Evolutionary conservation across 345 rosid species (phyloP), one percentile per base, ranked within the genome.

Genomic region (Hypericum perforatum): DNA sequence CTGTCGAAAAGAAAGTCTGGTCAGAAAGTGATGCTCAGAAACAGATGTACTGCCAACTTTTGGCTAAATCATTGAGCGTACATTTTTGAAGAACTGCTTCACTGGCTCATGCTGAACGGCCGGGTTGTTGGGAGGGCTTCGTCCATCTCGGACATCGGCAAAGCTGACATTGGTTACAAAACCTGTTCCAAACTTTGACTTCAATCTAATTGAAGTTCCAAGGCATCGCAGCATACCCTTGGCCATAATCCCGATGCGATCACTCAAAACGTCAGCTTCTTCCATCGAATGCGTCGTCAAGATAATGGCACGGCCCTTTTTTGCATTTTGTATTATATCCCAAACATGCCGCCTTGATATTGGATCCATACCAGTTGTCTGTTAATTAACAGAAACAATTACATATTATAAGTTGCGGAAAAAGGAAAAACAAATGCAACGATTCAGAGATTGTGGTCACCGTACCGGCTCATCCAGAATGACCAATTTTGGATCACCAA

Each of bases 301-400:
- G 52, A 91, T 61, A 66, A 91, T 85, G 57, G 88, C 89, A 7
- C 89, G 88, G 0, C 92, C 98, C 70, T 78, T 81, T 70, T 91
- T 87, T 12, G 95, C 77, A 60, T 70, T 66, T 73, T 81, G 85
- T 70, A 87, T 91, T 40, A 85, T 82, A 67, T 91, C 96, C 98
- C 92, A 85, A 7, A 85, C 95, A 49, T 87, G 96, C 78, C 95
- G 81, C 64, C 96, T 85, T 0, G 98, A 81, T 73, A 82, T 78
- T 8, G 98, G 98, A 64, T 85, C 92, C 96, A 91, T 87, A 11
- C 98, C 90, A 5, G 96, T 85, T n/a, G 96, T 79, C 96, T 85
- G 81, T 43, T 52, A 22, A 55, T 45, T 47, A 62, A 56, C 6
- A 58, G 47, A 37, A 37, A 9, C 10, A 39, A 52, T 43, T 12